Evolutionary conservation across 306 rosid genomes (phyloP), one percentile per base, ranked within the genome.

Genomic region (Argentina anserina): DNA sequence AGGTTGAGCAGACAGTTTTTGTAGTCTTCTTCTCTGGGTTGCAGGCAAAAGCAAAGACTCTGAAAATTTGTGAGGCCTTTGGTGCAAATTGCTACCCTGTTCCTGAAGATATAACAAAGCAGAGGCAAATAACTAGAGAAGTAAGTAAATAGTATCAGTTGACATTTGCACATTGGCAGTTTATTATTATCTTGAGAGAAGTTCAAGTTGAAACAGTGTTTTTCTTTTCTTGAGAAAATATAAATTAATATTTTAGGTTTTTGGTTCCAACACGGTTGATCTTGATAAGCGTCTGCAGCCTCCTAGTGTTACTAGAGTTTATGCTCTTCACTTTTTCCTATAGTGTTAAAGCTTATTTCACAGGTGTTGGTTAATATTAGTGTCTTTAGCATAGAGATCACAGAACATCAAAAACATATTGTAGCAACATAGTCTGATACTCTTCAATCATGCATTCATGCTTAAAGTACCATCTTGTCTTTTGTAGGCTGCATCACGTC

Each of bases 1-100:
- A 95, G 99, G 88, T 91, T 66, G 99, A 95, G 79, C 92, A 95
- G 87, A 82, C 92, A 60, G 97, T 88, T 50, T 95, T 90, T 52
- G 97, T 95, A 47, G 99, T 95, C 76, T 95, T 91, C 80, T 91
- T 92, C 93, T 92, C 99, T 10, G 99, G 99, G 80, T 90, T 90
- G 76, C 99, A 92, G 77, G 99, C 96, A 70, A 90, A 92, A 84
- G 80, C 92, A 61, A 95, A 95, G 83, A 90, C 92, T 86, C 79
- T 90, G 84, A 95, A 92, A 87, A 95, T 95, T 77, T 90, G 99
- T 56, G 99, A 95, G 78, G 97, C 99, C 56, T 95, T 95, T 83
- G 97, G 97, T 29, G 99, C 99, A 45, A 88, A 87, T 78, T 95
- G 97, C 80, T 95, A 95, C 71, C 97, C 99, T 78, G 92, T 95